Evolutionary conservation across 164 flowering plant species (phyloP).

Genomic region (Taxillus chinensis): DNA sequence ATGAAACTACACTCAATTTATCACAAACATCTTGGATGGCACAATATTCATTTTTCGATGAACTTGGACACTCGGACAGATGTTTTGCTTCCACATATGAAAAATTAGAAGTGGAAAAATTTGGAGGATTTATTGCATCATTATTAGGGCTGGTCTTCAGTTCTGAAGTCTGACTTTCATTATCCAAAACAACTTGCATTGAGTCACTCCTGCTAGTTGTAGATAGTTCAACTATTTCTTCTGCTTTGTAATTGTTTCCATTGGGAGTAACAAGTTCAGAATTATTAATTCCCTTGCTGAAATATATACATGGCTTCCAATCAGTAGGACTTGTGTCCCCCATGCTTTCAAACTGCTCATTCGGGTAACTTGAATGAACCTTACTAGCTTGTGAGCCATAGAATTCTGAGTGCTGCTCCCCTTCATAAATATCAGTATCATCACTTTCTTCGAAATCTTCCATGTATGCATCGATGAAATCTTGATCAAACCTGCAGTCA

Average conservation of each 20-base stretch:
- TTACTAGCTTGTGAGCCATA: slow-evolving; percentile 3
- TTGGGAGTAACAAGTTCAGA: slow-evolving; percentile 6
- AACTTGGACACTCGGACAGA: not conserved
- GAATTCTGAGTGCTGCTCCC: slow-evolving; percentile 1
- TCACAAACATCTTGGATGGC: slow-evolving; percentile 62
- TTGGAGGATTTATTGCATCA: slow-evolving; percentile 6
- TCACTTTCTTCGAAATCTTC: slow-evolving; percentile 49
- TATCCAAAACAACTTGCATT: not conserved
- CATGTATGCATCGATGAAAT: slow-evolving; percentile 58
- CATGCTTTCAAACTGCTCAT: slow-evolving; percentile 23
- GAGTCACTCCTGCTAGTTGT: not conserved
- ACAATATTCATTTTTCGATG: slow-evolving; percentile 36
- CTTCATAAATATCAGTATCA: slow-evolving; percentile 19
- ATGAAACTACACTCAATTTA: slow-evolving; percentile 53
- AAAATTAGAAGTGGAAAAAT: slow-evolving; percentile 3
- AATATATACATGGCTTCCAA: slow-evolving; percentile 2
- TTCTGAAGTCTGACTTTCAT: slow-evolving; percentile 8
- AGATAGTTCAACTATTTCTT: too few species aligned
- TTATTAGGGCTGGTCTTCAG: slow-evolving; percentile 1
- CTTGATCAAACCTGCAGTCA: slow-evolving; percentile 32
- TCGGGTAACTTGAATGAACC: slow-evolving; percentile 12
- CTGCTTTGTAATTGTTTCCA: not conserved
- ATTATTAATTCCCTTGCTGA: not conserved
- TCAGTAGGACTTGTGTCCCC: slow-evolving; percentile 28
- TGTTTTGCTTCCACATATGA: not conserved